Base-by-base conservation (phyloP, 495 filamentous ascomycete genomes). In the Hypoxylon intermedium region DNA sequence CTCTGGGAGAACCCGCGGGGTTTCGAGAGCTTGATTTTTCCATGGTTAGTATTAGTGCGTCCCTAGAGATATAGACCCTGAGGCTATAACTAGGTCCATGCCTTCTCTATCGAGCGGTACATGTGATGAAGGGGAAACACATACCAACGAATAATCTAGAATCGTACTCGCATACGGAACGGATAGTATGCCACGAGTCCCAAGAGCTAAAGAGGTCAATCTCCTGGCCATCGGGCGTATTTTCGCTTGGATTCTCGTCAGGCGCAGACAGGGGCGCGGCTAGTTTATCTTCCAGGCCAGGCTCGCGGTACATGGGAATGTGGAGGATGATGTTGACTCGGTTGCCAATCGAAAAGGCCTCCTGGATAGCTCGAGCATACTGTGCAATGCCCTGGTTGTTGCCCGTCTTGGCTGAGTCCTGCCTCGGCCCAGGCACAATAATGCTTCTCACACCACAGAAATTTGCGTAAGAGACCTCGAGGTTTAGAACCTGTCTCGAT, bases 121-220 rank as follows among this genome's bases (percentile, higher is more conserved):
- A 20, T 12, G 19, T 34, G n/a, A 15, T 6, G 11, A 20, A 37
- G 18, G 49, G 34, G 50, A 44, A 42, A 23, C 63, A 74, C 91
- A 79, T 88, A 98, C 93, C 92, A 75, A 97, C 85, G 53, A 87
- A 89, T 48, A 98, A 79, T 72, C 90, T 83, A 43, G 81, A 69
- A 72, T 87, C 87, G 66, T 98, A 97, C 76, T 85, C 91, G 85
- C 92, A 98, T 20, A 90, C 77, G 37, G 89, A 87, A 49, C 95
- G 79, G 62, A 98, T 90, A 28, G 85, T 77, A 72, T 98, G 87
- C 94, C 94, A 98, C 6, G 88, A 87, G 76, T 97, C 93, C 95
- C 94, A 98, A 5, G 87, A 81, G 33, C 84, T 87, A 61, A 88
- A 92, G 3, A 86, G 70, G 64, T 92, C 89, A 26, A 85, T 70